phyloP scores from a whole-genome alignment of 768 basidiomycete genomes.

The Chalciporus sphaerocephalus region DNA sequence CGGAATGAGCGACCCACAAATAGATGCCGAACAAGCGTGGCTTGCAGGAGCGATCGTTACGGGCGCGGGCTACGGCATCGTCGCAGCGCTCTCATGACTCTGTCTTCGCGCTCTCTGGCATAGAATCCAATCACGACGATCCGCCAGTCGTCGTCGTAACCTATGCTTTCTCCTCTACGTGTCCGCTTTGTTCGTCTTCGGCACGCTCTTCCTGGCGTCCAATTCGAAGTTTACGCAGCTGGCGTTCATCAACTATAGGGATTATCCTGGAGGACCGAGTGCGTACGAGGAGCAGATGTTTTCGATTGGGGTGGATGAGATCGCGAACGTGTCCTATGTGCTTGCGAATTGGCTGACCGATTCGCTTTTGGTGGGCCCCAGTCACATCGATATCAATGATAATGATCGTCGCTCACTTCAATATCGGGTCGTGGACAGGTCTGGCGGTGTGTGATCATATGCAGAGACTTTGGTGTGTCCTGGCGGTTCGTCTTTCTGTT shows the following conservation, averaged over 20 bases:
- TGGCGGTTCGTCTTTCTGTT: conserved; percentile 15
- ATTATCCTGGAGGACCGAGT: conserved; percentile 26
- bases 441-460: conserved; percentile 31
- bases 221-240: conserved; percentile 28
- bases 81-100: conserved; percentile 22
- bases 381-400: too few relatives aligned
- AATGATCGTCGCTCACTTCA: not conserved
- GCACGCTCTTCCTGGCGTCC: conserved; percentile 25
- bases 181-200: conserved; percentile 19
- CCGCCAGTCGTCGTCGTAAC: conserved; percentile 11
- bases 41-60: conserved; percentile 26
- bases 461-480: conserved; percentile 15
- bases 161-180: conserved; percentile 23
- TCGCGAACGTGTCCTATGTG: conserved; percentile 25
- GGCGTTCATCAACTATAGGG: conserved; percentile 28
- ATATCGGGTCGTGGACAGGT: conserved; percentile 12
- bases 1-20: conserved; percentile 7
- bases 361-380: conserved; percentile 19
- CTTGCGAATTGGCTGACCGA: conserved; percentile 28
- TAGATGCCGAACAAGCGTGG: conserved; percentile 27
- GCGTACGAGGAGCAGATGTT: conserved; percentile 24
- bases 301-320: conserved; percentile 22
- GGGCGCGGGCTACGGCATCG: conserved; percentile 25
- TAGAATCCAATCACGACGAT: conserved; percentile 13
- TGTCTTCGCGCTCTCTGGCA: conserved; percentile 18